Conservation (phyloP, 2,329 filamentous ascomycete species). For the Magnaporthales sp. region DNA sequence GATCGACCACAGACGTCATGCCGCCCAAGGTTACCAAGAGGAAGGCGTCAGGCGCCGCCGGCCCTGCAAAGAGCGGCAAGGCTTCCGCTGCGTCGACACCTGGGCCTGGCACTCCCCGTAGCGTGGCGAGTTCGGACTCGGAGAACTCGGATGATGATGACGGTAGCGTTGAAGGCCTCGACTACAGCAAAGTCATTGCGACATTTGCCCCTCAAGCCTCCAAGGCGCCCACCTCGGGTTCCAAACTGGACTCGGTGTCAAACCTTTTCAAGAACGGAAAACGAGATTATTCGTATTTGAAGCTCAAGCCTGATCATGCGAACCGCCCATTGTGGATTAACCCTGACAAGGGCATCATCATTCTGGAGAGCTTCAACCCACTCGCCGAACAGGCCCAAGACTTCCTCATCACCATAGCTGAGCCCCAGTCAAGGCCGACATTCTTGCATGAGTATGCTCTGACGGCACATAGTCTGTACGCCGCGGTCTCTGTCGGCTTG, state of each 20-base stretch:
- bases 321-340: slow-evolving; percentile 95
- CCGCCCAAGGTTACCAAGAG: slow-evolving; percentile 47
- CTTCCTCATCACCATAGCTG: slow-evolving; percentile 87
- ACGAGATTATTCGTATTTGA: slow-evolving; percentile 70
- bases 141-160: slow-evolving; percentile 47
- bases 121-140: slow-evolving; percentile 37
- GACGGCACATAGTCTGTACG: slow-evolving; percentile 84
- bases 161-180: slow-evolving; percentile 14
- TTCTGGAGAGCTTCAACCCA: slow-evolving; percentile 85
- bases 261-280: slow-evolving; percentile 18
- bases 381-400: slow-evolving; percentile 79
- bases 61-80: slow-evolving; percentile 44
- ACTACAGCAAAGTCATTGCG: slow-evolving; percentile 40
- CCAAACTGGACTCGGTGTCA: slow-evolving; percentile 19
- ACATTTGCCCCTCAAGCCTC: slow-evolving; percentile 45
- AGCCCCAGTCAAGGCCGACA: slow-evolving; percentile 77
- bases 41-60: slow-evolving; percentile 48
- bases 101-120: slow-evolving; percentile 50
- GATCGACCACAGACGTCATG: slow-evolving; percentile 39
- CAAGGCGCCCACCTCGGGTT: slow-evolving; percentile 7
- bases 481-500: slow-evolving; percentile 82
- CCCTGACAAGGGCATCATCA: slow-evolving; percentile 55
- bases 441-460: slow-evolving; percentile 89
- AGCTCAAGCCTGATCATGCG: slow-evolving; percentile 4
- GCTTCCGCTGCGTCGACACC: slow-evolving; percentile 51